Base-by-base conservation (phyloP, 1,284 basidiomycete species). In the Exsudoporus floridanus region DNA sequence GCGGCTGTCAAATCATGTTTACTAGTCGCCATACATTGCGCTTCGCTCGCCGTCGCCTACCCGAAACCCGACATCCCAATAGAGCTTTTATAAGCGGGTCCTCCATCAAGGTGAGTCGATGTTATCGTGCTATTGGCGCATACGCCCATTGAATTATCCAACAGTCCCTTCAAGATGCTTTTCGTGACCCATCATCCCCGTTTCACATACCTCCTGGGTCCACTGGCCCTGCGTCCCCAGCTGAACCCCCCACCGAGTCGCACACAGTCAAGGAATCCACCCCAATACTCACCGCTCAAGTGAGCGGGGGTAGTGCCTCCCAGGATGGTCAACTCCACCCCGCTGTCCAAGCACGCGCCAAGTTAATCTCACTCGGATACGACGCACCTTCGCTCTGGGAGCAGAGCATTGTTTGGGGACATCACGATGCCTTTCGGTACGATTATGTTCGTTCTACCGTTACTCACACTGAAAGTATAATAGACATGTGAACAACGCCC, bases 401-500 rank as follows among this genome's bases (percentile, higher is more conserved):
- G 62, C 87, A 90, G 65, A 73, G 69, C 18, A 78, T 90, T 13
- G 81, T 78, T 1, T 90, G 88, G 88, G 88, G 88, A 44, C 83
- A 90, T 60, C 81, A 85, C 36, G 88, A 90, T 62, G 73, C 86
- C 0, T 88, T 90, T 63, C 82, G 83, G 87, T 87, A 62, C 44
- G 83, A 69, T 23, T 21, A 5, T n/a, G 33, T 37, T 37, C 27
- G 13, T 43, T 30, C 9, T n/a, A 2, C 30, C 23, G 23, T 10
- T 33, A 38, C 18, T 2, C 33, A 31, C 21, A 14, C 28, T 57
- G 34, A 58, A 14, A 10, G 5, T 33, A 25, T 21, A 40, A 23
- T 50, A 90, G 88, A 63, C 88, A 90, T 61, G 85, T 90, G 27
- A 90, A 90, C 59, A 90, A 90, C 59, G 84, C 81, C 19, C 80